Conservation (phyloP, 306 rosid genomes). For the Prunus davidiana region DNA sequence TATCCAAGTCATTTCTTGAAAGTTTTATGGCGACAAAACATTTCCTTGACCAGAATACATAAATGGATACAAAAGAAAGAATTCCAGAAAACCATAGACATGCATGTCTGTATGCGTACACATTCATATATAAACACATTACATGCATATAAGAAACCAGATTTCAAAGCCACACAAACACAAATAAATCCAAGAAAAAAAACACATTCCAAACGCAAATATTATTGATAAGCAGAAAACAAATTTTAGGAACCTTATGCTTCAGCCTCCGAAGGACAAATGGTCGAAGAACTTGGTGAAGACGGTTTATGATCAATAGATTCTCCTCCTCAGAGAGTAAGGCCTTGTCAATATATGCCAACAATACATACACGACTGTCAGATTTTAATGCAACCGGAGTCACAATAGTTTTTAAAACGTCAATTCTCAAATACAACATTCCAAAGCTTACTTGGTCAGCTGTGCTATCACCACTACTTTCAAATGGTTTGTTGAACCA, state of each 20-base stretch:
- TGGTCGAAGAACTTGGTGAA: constrained; percentile 98
- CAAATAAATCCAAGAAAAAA: background rate
- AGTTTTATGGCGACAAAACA: background rate
- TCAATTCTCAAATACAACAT: constrained; percentile 15
- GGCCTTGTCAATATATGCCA: constrained; percentile 55
- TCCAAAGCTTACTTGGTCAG: constrained; percentile 69
- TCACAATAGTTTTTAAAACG: background rate
- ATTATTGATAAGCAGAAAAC: constrained; percentile 11
- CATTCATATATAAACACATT: background rate
- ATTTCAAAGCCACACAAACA: background rate
- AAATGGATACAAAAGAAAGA: background rate
- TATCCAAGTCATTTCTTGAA: background rate
- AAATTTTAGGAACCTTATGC: constrained; percentile 71
- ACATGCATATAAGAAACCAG: background rate
- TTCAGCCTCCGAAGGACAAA: constrained; percentile 98
- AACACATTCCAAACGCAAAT: constrained; percentile 5
- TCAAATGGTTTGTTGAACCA: constrained; percentile 99
- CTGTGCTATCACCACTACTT: constrained; percentile 87
- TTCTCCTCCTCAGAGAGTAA: constrained; percentile 97
- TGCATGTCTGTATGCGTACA: background rate
- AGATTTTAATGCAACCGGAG: constrained; percentile 18
- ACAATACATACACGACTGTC: constrained; percentile 10
- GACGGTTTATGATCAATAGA: constrained; percentile 96
- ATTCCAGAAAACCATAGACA: background rate
- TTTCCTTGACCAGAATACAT: background rate